Percentiles rank a stretch among this genome's conserved stretches.
Conservation (phyloP, 169 alveolate species). For the Plasmodium reichenowi region DNA sequence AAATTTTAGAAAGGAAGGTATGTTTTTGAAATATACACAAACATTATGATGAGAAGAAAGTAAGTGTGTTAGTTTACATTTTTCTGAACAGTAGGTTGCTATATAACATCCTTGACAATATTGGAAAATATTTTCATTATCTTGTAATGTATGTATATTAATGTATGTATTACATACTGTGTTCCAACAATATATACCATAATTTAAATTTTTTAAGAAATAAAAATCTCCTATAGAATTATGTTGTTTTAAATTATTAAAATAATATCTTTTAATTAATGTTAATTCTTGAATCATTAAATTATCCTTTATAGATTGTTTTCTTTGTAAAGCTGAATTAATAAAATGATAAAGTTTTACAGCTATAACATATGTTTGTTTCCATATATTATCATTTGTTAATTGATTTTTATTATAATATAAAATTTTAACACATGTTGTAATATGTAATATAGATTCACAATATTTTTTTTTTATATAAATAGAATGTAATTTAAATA, state of each 20-base stretch:
- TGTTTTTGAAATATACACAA: constrained; percentile 51
- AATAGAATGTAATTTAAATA: constrained; percentile 61
- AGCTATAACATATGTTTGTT: constrained; percentile 64
- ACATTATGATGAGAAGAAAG: constrained; percentile 65
- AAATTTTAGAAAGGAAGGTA: constrained; percentile 58
- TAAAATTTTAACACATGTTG: constrained; percentile 19
- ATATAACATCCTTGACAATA: constrained; percentile 68
- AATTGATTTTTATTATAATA: constrained; percentile 34
- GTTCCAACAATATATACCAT: constrained; percentile 77
- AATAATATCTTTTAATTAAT: constrained; percentile 53
- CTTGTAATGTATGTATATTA: constrained; percentile 33
- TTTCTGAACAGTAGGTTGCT: constrained; percentile 73
- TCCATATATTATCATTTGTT: constrained; percentile 46
- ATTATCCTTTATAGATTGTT: constrained; percentile 51
- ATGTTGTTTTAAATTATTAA: constrained; percentile 49
- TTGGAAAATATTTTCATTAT: constrained; percentile 58
- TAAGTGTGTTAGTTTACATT: constrained; percentile 43
- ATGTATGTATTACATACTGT: constrained; percentile 49
- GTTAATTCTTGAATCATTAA: constrained; percentile 65
- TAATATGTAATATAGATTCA: constrained; percentile 23
- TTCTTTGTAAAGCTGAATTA: constrained; percentile 50
- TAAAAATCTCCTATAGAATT: constrained; percentile 67
- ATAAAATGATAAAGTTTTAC: constrained; percentile 53
- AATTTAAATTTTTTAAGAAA: constrained; percentile 52
- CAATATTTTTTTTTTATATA: constrained; percentile 72